Percentiles rank a stretch among this genome's conserved stretches.
Evolutionary conservation across 495 filamentous ascomycete species (phyloP).

Genomic region (Evernia prunastri): DNA sequence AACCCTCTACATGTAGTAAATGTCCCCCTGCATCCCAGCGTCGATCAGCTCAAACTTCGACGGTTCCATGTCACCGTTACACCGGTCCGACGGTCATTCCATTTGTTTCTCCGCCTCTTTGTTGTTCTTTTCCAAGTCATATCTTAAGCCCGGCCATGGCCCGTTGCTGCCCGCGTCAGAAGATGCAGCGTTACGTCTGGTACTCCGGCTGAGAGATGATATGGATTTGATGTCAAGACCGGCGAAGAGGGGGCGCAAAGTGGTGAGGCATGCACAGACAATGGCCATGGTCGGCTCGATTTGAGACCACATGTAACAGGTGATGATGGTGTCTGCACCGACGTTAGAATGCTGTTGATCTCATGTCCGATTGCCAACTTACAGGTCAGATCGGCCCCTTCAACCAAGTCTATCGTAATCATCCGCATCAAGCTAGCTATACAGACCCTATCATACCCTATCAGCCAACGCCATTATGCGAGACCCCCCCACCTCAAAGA

Average conservation of each 20-base stretch:
- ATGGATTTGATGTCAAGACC: not conserved
- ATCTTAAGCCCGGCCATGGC: not conserved
- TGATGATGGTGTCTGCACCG: not conserved
- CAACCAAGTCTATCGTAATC: not conserved
- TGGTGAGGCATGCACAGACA: conserved; percentile 18
- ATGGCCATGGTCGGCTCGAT: conserved; percentile 15
- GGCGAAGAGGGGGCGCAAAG: conserved; percentile 14
- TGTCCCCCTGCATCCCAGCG: not conserved
- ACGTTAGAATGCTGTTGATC: not conserved
- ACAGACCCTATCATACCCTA: not conserved
- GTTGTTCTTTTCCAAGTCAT: not conserved
- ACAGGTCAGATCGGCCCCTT: conserved; percentile 9
- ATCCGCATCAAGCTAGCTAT: conserved; percentile 19
- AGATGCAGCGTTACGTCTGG: not conserved
- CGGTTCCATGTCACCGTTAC: not conserved
- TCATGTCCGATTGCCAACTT: not conserved
- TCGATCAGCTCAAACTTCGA: not conserved
- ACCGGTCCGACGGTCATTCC: not conserved
- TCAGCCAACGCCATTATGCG: not conserved
- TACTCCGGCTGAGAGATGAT: not conserved
- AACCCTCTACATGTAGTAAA: not conserved
- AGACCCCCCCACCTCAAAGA: not conserved
- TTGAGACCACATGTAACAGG: conserved; percentile 12
- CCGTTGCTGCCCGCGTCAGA: not conserved
- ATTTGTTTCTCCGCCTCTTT: not conserved